These are phyloP conservation scores for Persicaria maculosa DNA, from an alignment of 148 eudicot genomes.

Conservation along the genomic window DNA sequence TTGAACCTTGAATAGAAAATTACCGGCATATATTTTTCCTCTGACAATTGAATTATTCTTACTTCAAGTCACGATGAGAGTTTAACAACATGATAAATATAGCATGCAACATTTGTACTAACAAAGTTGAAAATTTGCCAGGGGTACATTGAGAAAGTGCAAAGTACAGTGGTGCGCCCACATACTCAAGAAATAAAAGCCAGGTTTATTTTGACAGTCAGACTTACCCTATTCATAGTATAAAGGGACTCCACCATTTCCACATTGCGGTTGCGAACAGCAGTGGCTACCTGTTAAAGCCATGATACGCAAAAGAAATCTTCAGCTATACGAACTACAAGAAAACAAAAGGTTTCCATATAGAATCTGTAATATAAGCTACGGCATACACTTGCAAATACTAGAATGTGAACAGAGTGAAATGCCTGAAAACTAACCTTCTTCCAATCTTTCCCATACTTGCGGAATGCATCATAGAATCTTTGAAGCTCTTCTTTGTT, in stretches of 20 bases:
- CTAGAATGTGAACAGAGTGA: background rate
- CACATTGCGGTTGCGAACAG: conserved; percentile 52
- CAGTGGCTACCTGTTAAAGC: conserved; percentile 59
- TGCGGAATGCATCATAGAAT: conserved; percentile 93
- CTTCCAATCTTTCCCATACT: conserved; percentile 93
- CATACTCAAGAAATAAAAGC: background rate
- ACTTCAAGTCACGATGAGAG: background rate
- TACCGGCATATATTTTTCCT: background rate
- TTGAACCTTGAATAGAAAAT: background rate
- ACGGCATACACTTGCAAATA: background rate
- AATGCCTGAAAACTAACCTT: conserved; percentile 39
- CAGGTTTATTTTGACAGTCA: conserved; percentile 6
- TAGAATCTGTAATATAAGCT: background rate
- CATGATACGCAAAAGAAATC: background rate
- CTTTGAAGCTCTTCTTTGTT: conserved; percentile 78
- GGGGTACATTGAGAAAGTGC: background rate
- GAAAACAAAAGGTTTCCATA: background rate
- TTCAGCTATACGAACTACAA: background rate
- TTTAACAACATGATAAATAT: background rate
- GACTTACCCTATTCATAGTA: conserved; percentile 85
- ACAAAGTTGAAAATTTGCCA: background rate
- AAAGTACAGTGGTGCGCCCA: background rate
- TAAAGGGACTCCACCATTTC: conserved; percentile 98
- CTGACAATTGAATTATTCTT: background rate
- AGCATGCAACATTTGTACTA: background rate